These are phyloP conservation scores for Trichoderma virens DNA, from an alignment of 495 filamentous ascomycete genomes.

Conservation along the genomic window DNA sequence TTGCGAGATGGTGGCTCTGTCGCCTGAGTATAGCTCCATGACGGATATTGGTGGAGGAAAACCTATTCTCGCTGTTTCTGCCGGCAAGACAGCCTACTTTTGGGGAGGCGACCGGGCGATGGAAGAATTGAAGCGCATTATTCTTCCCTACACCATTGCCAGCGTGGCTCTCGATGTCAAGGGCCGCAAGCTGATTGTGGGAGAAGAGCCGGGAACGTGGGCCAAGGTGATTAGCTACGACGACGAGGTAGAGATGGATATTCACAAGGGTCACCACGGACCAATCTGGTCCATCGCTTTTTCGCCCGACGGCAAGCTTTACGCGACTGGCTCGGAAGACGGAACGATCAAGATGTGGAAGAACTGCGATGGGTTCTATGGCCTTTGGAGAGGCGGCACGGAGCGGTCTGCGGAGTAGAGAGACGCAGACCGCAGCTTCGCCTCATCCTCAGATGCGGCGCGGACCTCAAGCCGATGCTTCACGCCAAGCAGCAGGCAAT, in stretches of 20 bases:
- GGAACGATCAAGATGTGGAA: conserved; percentile 90
- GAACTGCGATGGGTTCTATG: conserved; percentile 50
- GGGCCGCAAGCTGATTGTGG: conserved; percentile 75
- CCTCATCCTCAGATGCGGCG: background rate
- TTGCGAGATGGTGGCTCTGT: conserved; percentile 70
- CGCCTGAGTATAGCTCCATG: conserved; percentile 29
- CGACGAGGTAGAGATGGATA: conserved; percentile 68
- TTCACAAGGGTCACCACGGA: conserved; percentile 95
- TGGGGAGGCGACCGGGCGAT: conserved; percentile 71
- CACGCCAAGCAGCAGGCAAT: background rate
- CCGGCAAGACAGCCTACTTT: conserved; percentile 87
- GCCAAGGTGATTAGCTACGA: conserved; percentile 86
- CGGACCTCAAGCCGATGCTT: background rate
- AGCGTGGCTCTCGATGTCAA: conserved; percentile 80
- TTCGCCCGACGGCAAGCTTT: conserved; percentile 89
- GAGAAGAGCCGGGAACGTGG: conserved; percentile 86
- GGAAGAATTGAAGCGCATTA: conserved; percentile 65
- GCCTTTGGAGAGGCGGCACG: conserved; percentile 39
- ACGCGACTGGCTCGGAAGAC: conserved; percentile 93
- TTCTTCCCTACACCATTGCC: conserved; percentile 74
- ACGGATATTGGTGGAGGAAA: conserved; percentile 45
- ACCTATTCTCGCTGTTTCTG: conserved; percentile 57
- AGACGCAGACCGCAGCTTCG: conserved; percentile 2
- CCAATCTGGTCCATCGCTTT: conserved; percentile 94
- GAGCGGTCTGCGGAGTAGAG: conserved; percentile 9